Evolutionary conservation across 257 asterid species (phyloP).

Genomic region (Capsicum pubescens): DNA sequence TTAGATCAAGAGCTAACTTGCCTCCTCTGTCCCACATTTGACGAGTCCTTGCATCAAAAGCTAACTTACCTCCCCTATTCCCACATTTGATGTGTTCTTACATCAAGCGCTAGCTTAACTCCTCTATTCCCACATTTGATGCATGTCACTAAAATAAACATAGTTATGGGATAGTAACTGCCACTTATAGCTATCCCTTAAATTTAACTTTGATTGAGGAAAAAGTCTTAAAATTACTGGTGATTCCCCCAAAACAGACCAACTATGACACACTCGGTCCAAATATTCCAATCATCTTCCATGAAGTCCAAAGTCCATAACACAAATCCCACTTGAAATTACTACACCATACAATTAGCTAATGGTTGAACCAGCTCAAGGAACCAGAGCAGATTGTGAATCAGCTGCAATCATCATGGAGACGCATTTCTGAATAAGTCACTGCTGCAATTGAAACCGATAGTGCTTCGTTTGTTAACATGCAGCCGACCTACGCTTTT

Average conservation of each 20-base stretch:
- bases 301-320: constrained; percentile 16
- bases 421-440: background rate
- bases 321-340: constrained; percentile 34
- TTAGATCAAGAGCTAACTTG: constrained; percentile 19
- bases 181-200: constrained; percentile 11
- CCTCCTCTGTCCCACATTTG: constrained; percentile 15
- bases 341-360: constrained; percentile 31
- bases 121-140: constrained; percentile 8
- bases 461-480: constrained; percentile 11
- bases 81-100: background rate
- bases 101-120: constrained; percentile 3
- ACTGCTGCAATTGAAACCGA: constrained; percentile 10
- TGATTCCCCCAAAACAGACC: constrained; percentile 6
- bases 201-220: background rate
- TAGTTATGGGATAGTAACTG: constrained; percentile 12
- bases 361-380: constrained; percentile 31
- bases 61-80: constrained; percentile 14
- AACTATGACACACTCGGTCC: background rate
- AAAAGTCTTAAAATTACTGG: constrained; percentile 5
- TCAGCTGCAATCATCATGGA: background rate
- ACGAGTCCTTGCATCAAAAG: background rate
- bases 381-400: constrained; percentile 17
- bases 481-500: constrained; percentile 28
- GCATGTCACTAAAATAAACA: background rate
- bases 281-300: constrained; percentile 18